Percentiles rank a stretch among this genome's conserved stretches.
These are phyloP conservation scores for Hymenoscyphus scutula DNA, from an alignment of 2,329 filamentous ascomycete genomes.

Conservation along the genomic window DNA sequence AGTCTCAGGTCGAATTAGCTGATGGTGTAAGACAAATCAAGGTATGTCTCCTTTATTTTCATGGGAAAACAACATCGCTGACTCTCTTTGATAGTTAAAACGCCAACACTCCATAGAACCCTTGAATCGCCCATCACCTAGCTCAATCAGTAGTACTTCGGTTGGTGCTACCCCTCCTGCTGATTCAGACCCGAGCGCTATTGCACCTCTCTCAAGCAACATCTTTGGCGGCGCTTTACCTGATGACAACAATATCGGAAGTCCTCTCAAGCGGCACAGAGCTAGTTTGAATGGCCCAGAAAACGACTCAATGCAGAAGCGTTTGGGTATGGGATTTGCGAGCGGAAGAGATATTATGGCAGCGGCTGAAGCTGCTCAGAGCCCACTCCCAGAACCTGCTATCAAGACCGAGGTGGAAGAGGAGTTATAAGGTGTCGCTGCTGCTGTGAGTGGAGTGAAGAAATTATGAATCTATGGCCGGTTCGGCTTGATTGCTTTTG, in stretches of 20 bases:
- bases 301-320: slow-evolving; percentile 37
- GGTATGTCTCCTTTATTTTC: slow-evolving; percentile 47
- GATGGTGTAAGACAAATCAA: slow-evolving; percentile 81
- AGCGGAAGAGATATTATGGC: slow-evolving; percentile 28
- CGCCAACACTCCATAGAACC: slow-evolving; percentile 74
- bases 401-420: slow-evolving; percentile 30
- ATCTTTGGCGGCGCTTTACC: slow-evolving; percentile 44
- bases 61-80: slow-evolving; percentile 20
- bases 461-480: slow-evolving; percentile 12
- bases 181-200: slow-evolving; percentile 36
- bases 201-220: slow-evolving; percentile 33
- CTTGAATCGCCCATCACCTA: slow-evolving; percentile 50
- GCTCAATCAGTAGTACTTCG: slow-evolving; percentile 44
- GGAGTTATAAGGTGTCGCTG: slow-evolving; percentile 28
- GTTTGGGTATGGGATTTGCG: slow-evolving; percentile 27
- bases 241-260: slow-evolving; percentile 56
- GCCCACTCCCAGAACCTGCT: slow-evolving; percentile 24
- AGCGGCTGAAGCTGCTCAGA: slow-evolving; percentile 34
- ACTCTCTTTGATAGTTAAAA: slow-evolving; percentile 61
- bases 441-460: neutral
- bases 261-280: slow-evolving; percentile 73
- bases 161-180: slow-evolving; percentile 43
- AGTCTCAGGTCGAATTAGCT: slow-evolving; percentile 70
- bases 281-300: slow-evolving; percentile 55
- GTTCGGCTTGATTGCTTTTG: slow-evolving; percentile 4